phyloP scores from a whole-genome alignment of 1,284 basidiomycete species.

The Austroboletus novae-zelandiae region DNA sequence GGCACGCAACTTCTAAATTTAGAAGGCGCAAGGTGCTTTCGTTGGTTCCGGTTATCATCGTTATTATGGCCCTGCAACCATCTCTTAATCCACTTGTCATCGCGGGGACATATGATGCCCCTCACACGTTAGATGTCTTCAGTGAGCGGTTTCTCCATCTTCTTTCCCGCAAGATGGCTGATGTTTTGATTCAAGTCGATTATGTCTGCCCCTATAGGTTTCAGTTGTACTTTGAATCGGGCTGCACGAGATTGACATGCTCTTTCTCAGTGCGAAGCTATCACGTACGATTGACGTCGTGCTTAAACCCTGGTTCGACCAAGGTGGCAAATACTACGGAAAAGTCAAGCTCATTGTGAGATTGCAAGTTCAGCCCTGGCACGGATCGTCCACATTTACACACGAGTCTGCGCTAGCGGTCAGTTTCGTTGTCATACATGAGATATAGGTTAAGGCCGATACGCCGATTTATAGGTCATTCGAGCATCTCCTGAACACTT shows the following conservation, averaged over 20 bases:
- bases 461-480: conserved; percentile 43
- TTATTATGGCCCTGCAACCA: conserved; percentile 79
- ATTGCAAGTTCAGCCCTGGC: conserved; percentile 85
- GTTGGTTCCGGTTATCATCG: no score
- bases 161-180: neutral
- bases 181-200: conserved; percentile 54
- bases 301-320: conserved; percentile 55
- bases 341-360: conserved; percentile 81
- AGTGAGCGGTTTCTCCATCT: conserved; percentile 40
- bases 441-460: conserved; percentile 1
- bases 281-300: conserved; percentile 57
- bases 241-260: conserved; percentile 2
- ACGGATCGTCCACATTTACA: conserved; percentile 68
- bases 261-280: conserved; percentile 53
- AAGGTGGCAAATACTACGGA: conserved; percentile 69
- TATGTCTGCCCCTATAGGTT: conserved; percentile 87
- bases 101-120: conserved; percentile 61
- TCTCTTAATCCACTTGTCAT: conserved; percentile 72
- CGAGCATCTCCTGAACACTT: conserved; percentile 72
- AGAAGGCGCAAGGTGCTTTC: no score
- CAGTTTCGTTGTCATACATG: conserved; percentile 17
- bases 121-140: conserved; percentile 85
- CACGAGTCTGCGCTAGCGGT: conserved; percentile 86
- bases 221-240: neutral
- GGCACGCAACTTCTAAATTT: no score